A percentile compares a stretch with the other conserved stretches of the same genome.
Evolutionary conservation across 495 filamentous ascomycete genomes (phyloP).

Genomic region (Parathielavia appendiculata): DNA sequence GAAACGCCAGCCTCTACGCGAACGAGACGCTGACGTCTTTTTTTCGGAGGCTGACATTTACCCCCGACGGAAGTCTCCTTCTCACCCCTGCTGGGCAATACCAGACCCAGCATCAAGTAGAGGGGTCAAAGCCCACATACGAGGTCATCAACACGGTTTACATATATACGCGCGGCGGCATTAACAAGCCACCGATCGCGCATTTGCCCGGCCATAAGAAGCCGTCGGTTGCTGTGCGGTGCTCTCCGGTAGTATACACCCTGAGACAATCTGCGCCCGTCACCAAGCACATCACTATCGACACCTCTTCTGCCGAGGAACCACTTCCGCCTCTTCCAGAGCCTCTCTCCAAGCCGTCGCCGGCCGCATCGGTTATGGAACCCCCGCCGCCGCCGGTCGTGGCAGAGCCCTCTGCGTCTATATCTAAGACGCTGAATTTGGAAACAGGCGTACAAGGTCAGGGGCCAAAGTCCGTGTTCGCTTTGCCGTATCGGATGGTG

Average conservation of each 20-base stretch:
- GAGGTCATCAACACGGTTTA: constrained; percentile 97
- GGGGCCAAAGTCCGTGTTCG: constrained; percentile 66
- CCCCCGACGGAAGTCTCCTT: constrained; percentile 89
- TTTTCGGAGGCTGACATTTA: constrained; percentile 89
- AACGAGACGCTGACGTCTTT: constrained; percentile 97
- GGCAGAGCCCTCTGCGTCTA: constrained; percentile 37
- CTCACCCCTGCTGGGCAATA: constrained; percentile 97
- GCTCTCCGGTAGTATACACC: constrained; percentile 85
- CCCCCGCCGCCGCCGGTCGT: constrained; percentile 67
- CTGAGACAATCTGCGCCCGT: constrained; percentile 60
- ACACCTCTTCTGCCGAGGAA: constrained; percentile 84
- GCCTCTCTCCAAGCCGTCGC: constrained; percentile 58
- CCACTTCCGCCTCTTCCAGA: constrained; percentile 78
- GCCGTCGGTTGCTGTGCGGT: constrained; percentile 91
- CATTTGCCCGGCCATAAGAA: constrained; percentile 98
- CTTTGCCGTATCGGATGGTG: constrained; percentile 84
- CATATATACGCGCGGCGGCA: constrained; percentile 91
- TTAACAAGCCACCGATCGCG: constrained; percentile 96
- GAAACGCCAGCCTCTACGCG: constrained; percentile 88
- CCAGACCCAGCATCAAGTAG: constrained; percentile 68
- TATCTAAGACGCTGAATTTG: constrained; percentile 45
- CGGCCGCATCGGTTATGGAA: constrained; percentile 68
- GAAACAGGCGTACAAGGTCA: constrained; percentile 49
- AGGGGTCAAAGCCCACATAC: constrained; percentile 66
- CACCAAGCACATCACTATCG: constrained; percentile 87